phyloP scores from a whole-genome alignment of 768 basidiomycete genomes.

The Panus rudis region DNA sequence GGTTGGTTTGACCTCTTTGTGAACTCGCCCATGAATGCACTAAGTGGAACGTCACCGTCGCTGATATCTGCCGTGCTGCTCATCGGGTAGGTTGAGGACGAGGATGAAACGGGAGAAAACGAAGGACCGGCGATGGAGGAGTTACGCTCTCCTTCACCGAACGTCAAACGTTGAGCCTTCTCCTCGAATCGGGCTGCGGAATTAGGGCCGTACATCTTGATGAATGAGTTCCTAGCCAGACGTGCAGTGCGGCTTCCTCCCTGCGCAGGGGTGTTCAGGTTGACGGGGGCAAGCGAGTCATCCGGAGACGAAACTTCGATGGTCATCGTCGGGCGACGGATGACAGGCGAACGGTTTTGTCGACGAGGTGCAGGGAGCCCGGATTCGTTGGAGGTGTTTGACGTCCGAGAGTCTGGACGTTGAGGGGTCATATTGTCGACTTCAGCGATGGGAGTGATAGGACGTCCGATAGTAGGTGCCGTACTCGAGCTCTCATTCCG shows the following conservation, averaged over 20 bases:
- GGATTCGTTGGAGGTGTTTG: not conserved
- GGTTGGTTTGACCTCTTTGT: constrained; percentile 9
- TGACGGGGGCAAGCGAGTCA: constrained; percentile 11
- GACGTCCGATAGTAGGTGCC: constrained; percentile 6
- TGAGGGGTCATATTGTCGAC: constrained; percentile 17
- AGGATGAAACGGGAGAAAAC: not conserved
- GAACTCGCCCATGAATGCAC: constrained; percentile 12
- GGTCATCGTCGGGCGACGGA: constrained; percentile 12
- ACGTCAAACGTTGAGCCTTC: constrained; percentile 13
- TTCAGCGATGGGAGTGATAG: constrained; percentile 15
- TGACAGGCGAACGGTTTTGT: constrained; percentile 13
- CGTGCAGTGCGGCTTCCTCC: constrained; percentile 3
- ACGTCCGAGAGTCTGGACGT: constrained; percentile 8
- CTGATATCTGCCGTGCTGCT: constrained; percentile 7
- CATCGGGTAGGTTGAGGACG: constrained; percentile 5
- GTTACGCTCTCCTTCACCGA: constrained; percentile 9
- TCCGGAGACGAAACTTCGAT: constrained; percentile 10
- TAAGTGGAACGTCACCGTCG: constrained; percentile 11
- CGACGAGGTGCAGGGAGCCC: constrained; percentile 18
- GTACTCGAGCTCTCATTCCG: constrained; percentile 4
- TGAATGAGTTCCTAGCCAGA: constrained; percentile 16
- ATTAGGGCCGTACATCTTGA: constrained; percentile 23
- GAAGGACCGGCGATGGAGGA: constrained; percentile 1
- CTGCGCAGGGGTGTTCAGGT: constrained; percentile 14
- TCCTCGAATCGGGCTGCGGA: constrained; percentile 8